Conservation (phyloP, 305 asterid species). For the Caryopteris hybrid region DNA sequence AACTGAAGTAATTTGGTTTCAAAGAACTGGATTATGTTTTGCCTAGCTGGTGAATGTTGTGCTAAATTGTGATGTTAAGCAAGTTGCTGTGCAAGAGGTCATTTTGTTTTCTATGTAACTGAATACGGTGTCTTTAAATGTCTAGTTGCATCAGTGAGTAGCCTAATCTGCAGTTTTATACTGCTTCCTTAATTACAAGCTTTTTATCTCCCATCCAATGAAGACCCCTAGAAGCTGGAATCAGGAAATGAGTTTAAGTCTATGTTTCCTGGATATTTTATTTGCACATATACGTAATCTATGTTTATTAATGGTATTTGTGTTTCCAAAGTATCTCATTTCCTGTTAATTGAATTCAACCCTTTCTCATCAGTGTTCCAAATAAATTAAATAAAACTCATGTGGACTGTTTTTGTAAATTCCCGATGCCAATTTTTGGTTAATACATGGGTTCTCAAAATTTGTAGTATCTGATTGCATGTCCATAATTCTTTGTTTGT, state of each 20-base stretch:
- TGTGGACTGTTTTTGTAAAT: neutral
- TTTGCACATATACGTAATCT: too few relatives aligned
- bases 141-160: neutral
- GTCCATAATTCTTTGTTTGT: neutral
- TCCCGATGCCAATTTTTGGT: neutral
- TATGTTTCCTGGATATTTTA: too few relatives aligned
- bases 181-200: neutral
- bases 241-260: too few relatives aligned
- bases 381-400: neutral
- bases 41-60: neutral
- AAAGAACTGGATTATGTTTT: neutral
- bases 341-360: neutral
- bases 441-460: neutral
- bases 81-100: neutral
- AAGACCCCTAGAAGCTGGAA: neutral
- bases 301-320: too few relatives aligned
- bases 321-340: too few relatives aligned
- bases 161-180: neutral
- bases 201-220: neutral
- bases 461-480: conserved; percentile 8
- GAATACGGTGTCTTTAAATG: neutral
- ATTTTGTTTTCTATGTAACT: neutral
- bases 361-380: neutral
- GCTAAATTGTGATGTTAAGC: neutral
- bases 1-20: neutral